Conservation (phyloP, 345 rosid species). For the Adansonia digitata region DNA sequence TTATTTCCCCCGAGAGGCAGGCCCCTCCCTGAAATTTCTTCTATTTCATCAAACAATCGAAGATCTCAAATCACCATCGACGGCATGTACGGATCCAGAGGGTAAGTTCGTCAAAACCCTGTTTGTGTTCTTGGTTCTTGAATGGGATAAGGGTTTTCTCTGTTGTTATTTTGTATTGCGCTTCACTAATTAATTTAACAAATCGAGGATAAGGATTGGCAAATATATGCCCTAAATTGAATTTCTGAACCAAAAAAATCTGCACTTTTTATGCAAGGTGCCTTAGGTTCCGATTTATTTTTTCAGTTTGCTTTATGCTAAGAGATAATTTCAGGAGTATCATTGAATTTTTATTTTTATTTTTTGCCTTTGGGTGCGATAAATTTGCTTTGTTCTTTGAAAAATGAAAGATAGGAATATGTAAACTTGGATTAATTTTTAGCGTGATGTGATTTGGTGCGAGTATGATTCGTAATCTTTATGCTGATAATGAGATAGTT, state of each 20-base stretch:
- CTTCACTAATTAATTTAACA: background rate
- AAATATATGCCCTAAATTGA: background rate
- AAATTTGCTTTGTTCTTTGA: too few species aligned
- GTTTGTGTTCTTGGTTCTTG: background rate
- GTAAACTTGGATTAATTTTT: background rate
- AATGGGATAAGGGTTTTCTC: background rate
- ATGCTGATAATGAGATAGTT: background rate
- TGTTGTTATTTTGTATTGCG: background rate
- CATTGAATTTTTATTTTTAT: too few species aligned
- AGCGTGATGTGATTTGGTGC: background rate
- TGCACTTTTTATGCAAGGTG: too few species aligned
- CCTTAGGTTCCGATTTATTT: background rate
- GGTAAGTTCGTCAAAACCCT: constrained; percentile 8
- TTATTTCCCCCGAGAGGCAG: too few species aligned
- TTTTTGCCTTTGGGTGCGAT: too few species aligned
- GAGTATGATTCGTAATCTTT: background rate
- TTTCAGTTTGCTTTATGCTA: background rate
- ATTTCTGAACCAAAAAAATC: too few species aligned
- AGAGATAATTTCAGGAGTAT: background rate
- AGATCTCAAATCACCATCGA: background rate
- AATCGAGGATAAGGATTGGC: background rate
- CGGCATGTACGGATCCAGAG: constrained; percentile 16
- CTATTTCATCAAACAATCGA: background rate
- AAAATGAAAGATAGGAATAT: background rate
- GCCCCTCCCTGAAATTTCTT: too few species aligned